Conservation (phyloP, 1,139 yeast species). For the Blastobotrys raffinosifermentans region DNA sequence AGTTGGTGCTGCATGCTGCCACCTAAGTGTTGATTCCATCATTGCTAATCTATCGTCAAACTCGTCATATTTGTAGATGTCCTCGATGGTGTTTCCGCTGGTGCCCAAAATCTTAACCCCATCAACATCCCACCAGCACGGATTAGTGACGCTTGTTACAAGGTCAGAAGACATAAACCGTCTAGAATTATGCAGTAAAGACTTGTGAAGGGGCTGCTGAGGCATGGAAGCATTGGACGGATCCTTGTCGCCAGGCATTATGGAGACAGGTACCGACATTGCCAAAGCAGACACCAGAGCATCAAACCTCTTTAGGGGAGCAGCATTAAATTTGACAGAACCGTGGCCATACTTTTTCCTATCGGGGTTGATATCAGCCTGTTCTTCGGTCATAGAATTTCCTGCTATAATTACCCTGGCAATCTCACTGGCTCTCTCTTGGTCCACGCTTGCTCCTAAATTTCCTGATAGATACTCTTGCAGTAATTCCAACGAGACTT, state of each 20-base stretch:
- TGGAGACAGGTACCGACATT: slow-evolving; percentile 55
- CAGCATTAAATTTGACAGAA: slow-evolving; percentile 20
- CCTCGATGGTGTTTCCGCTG: slow-evolving; percentile 80
- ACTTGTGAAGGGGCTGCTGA: slow-evolving; percentile 79
- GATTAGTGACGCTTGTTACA: slow-evolving; percentile 55
- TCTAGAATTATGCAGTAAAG: slow-evolving; percentile 53
- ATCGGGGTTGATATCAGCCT: slow-evolving; percentile 19
- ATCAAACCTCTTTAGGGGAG: slow-evolving; percentile 44
- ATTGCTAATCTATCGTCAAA: slow-evolving; percentile 42
- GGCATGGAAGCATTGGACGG: slow-evolving; percentile 83
- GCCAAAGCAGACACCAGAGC: slow-evolving; percentile 53
- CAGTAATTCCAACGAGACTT: slow-evolving; percentile 46
- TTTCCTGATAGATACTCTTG: slow-evolving; percentile 71
- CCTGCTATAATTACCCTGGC: slow-evolving; percentile 69
- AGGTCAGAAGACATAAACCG: slow-evolving; percentile 32
- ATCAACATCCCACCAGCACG: slow-evolving; percentile 57
- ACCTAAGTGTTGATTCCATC: slow-evolving; percentile 62
- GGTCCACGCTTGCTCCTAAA: slow-evolving; percentile 39
- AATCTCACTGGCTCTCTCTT: slow-evolving; percentile 33
- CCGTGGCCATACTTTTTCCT: slow-evolving; percentile 14
- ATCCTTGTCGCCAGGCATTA: slow-evolving; percentile 83
- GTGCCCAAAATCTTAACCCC: slow-evolving; percentile 61
- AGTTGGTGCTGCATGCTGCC: slow-evolving; percentile 90
- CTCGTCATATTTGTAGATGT: slow-evolving; percentile 56
- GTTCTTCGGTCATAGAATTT: slow-evolving; percentile 48